phyloP scores from a whole-genome alignment of 805 yeast genomes.

The Candida montana region DNA sequence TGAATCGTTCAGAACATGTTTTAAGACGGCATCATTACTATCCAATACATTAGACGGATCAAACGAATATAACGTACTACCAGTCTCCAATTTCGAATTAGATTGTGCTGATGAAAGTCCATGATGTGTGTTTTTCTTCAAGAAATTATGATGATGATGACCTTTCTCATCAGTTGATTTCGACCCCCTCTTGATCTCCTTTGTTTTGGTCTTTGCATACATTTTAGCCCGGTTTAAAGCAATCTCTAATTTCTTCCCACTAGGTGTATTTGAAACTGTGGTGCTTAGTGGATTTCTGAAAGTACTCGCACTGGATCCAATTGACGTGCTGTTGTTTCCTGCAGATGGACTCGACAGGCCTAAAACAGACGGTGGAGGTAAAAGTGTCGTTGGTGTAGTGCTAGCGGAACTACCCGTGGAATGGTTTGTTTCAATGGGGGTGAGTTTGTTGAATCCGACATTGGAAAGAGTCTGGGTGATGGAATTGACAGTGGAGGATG shows the following conservation, averaged over 20 bases:
- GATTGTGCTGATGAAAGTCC: slow-evolving; percentile 33
- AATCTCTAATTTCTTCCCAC: slow-evolving; percentile 15
- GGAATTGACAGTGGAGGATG: slow-evolving; percentile 23
- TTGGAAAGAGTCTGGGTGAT: slow-evolving; percentile 22
- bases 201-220: slow-evolving; percentile 25
- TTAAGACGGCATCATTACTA: slow-evolving; percentile 25
- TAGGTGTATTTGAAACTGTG: slow-evolving; percentile 1
- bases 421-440: slow-evolving; percentile 8
- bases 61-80: slow-evolving; percentile 33
- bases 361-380: neutral
- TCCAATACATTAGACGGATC: slow-evolving; percentile 25
- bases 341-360: neutral
- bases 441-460: slow-evolving; percentile 23
- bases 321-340: neutral
- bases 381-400: neutral
- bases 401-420: neutral
- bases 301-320: neutral
- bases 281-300: slow-evolving; percentile 13
- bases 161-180: slow-evolving; percentile 7
- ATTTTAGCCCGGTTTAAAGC: slow-evolving; percentile 21
- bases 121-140: slow-evolving; percentile 19
- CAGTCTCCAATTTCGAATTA: slow-evolving; percentile 30
- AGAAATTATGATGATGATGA: slow-evolving; percentile 17
- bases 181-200: slow-evolving; percentile 15
- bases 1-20: slow-evolving; percentile 28